These are phyloP conservation scores for Pseudogymnoascus sp. DNA, from an alignment of 2,329 filamentous ascomycete genomes.

Conservation along the genomic window DNA sequence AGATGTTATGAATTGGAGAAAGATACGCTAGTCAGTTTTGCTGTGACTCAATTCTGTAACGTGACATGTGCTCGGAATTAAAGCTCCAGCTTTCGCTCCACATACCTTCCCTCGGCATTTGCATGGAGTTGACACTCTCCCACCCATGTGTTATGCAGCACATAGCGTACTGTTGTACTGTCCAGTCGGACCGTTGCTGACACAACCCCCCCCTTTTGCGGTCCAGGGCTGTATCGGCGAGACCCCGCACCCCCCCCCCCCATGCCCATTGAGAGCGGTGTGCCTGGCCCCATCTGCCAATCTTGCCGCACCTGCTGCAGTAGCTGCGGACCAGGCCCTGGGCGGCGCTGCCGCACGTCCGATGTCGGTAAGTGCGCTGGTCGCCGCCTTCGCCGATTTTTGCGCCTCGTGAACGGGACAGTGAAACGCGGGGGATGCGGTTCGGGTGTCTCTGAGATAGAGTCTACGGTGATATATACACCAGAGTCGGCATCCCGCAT, in stretches of 20 bases:
- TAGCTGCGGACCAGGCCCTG: neutral
- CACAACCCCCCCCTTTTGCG: neutral
- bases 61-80: neutral
- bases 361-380: neutral
- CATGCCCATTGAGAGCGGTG: neutral
- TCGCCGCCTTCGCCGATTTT: neutral
- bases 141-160: neutral
- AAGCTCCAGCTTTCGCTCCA: neutral
- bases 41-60: conserved; percentile 6
- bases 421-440: conserved; percentile 1
- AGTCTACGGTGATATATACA: conserved; percentile 7
- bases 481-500: neutral
- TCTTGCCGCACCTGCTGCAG: neutral
- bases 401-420: neutral
- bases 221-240: neutral
- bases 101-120: neutral
- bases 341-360: neutral
- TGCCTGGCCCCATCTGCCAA: neutral
- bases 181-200: conserved; percentile 1
- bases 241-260: neutral
- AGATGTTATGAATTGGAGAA: conserved; percentile 6
- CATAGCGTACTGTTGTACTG: neutral
- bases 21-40: conserved; percentile 2
- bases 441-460: conserved; percentile 3
- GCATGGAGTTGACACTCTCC: neutral